Percentiles rank a stretch among this genome's conserved stretches.
These are phyloP conservation scores for Typha latifolia DNA, from an alignment of 176 grass and related monocot genomes.

Conservation along the genomic window DNA sequence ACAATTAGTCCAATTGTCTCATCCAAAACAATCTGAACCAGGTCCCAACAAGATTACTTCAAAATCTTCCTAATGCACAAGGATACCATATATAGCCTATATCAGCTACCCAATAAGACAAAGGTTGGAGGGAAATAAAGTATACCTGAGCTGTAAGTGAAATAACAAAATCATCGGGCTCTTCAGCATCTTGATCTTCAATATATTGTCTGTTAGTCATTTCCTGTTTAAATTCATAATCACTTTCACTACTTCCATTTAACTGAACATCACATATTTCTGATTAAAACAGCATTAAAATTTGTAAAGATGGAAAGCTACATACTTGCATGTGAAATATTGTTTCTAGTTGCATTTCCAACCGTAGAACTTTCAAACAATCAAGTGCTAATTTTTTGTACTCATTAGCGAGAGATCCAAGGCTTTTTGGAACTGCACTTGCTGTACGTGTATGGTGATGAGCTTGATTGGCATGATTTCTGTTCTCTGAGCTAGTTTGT, in stretches of 20 bases:
- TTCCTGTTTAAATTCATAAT: constrained; percentile 47
- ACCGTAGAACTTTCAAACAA: constrained; percentile 81
- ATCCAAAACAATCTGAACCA: neutral
- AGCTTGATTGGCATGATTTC: constrained; percentile 26
- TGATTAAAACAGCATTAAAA: neutral
- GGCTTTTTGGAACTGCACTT: constrained; percentile 71
- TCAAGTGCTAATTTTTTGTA: constrained; percentile 81
- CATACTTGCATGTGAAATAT: constrained; percentile 94
- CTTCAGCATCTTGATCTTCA: constrained; percentile 99
- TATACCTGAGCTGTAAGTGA: constrained; percentile 84
- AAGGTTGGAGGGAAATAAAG: neutral
- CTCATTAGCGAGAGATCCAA: constrained; percentile 71
- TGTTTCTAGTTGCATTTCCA: constrained; percentile 93
- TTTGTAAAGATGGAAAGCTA: constrained; percentile 2
- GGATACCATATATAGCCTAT: too few relatives aligned
- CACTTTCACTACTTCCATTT: constrained; percentile 12
- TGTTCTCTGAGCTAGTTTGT: constrained; percentile 28
- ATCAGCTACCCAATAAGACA: neutral
- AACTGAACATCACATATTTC: neutral
- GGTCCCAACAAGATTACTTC: neutral
- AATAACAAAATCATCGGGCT: constrained; percentile 98
- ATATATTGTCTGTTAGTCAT: constrained; percentile 88
- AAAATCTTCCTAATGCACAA: too few relatives aligned
- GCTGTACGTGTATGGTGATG: constrained; percentile 36
- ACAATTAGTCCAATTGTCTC: neutral